phyloP scores from a whole-genome alignment of 2,329 filamentous ascomycete species.

The Microsporum ferrugineum region DNA sequence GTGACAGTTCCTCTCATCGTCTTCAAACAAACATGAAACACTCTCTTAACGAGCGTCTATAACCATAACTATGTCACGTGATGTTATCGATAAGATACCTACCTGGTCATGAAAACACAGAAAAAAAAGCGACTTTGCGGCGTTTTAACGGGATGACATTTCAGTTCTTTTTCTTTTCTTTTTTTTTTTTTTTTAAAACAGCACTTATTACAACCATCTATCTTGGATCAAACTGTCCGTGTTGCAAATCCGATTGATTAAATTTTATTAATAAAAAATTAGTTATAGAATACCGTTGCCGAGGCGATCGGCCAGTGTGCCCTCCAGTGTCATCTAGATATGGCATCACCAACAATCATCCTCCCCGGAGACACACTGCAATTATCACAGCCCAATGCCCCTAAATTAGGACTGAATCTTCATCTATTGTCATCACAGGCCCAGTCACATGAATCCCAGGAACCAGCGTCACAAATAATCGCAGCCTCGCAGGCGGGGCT shows the following conservation, averaged over 20 bases:
- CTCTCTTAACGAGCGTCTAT: background rate
- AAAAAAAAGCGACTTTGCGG: background rate
- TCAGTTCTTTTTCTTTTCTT: background rate
- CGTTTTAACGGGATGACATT: background rate
- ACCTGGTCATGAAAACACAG: background rate
- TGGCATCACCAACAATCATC: conserved; percentile 54
- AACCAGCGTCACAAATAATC: conserved; percentile 42
- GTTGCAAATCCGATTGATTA: background rate
- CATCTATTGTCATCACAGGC: conserved; percentile 59
- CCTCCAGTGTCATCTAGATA: conserved; percentile 21
- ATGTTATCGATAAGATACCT: background rate
- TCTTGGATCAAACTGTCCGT: background rate
- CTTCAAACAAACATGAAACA: background rate
- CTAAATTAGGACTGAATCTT: conserved; percentile 75
- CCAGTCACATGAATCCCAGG: conserved; percentile 43
- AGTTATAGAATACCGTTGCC: background rate
- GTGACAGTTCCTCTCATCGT: background rate
- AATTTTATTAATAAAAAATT: background rate
- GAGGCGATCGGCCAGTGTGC: background rate
- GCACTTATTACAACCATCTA: background rate
- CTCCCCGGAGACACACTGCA: conserved; percentile 66
- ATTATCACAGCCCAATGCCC: conserved; percentile 46
- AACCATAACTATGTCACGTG: background rate
- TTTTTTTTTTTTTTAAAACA: background rate
- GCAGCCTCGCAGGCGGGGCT: conserved; percentile 28